Evolutionary conservation across 305 asterid genomes (phyloP), one percentile per base, ranked within the genome.

Genomic region (Rubia peregrina): DNA sequence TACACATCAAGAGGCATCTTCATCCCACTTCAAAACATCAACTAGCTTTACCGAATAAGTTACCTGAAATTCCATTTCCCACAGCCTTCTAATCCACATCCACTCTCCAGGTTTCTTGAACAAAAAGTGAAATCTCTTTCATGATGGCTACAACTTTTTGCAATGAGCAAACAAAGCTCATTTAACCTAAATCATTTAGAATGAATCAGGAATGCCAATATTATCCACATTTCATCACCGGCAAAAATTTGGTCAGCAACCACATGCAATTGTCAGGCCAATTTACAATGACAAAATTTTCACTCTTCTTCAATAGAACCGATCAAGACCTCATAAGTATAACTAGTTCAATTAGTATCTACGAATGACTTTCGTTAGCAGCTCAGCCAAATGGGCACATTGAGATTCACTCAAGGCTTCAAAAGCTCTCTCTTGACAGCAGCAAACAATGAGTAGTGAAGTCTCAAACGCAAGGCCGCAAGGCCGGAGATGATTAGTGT

Each of bases 341-440:
- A 73, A 16, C 40, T 41, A 30, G 19, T 26, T 11, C 30, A 26
- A 1, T 66, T 11, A 17, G 19, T 12, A 65, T 42, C 30, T 57
- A n/a, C 51, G 26, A 56, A 43, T 12, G n/a, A 7, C n/a, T 67
- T 7, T 19, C 22, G 4, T n/a, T 67, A 59, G 16, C 68, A 59
- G 55, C 59, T 46, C 69, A 67, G 68, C 53, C 22, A 59, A 44
- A 43, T 59, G 11, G 26, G 13, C 21, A 42, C 61, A 30, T 42
- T 44, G 43, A 16, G 48, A 63, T 22, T 65, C 16, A 61, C 38
- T 44, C 65, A 38, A 30, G 64, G 38, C 66, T 53, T 42, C 73
- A 65, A 56, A 21, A 73, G 22, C 43, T 55, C 48, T 53, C 48
- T 61, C 53, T 46, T 71, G 42, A 30, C 16, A 73, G 49, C 64